Conservation (phyloP, 495 filamentous ascomycete species). For the Hypoxylon subgilvum region DNA sequence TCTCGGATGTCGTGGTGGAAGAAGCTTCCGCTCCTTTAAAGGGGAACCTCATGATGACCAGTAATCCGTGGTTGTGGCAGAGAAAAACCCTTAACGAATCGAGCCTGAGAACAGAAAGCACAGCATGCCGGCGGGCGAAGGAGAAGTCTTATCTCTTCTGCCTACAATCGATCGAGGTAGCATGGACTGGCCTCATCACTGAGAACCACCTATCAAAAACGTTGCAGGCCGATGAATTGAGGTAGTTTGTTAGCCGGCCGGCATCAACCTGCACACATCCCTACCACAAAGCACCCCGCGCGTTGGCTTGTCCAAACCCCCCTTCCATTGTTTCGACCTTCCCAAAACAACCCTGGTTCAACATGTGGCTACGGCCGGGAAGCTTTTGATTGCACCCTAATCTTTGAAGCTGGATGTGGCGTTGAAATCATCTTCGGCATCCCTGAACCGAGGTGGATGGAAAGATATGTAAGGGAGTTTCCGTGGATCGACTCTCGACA, state of each 20-base stretch:
- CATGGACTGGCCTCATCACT: conserved; percentile 2
- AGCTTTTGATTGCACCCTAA: conserved; percentile 8
- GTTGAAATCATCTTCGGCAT: conserved; percentile 19
- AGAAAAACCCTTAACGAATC: not conserved
- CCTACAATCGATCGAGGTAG: not conserved
- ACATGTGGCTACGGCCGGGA: conserved; percentile 11
- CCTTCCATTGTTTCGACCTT: conserved; percentile 26
- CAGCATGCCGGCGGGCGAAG: conserved; percentile 5
- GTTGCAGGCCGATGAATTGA: conserved; percentile 7
- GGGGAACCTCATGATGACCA: conserved; percentile 25
- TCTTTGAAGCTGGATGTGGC: conserved; percentile 16
- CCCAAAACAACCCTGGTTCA: conserved; percentile 16
- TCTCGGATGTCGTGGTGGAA: conserved; percentile 16
- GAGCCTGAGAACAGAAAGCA: not conserved
- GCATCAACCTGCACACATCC: conserved; percentile 8
- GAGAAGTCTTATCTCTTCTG: conserved; percentile 26
- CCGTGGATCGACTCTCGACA: not conserved
- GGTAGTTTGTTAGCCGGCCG: conserved; percentile 4
- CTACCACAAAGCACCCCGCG: conserved; percentile 4
- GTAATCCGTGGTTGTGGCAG: not conserved
- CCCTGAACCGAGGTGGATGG: not conserved
- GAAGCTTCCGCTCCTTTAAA: conserved; percentile 15
- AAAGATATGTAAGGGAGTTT: conserved; percentile 1
- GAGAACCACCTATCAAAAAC: conserved; percentile 18
- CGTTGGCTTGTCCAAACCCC: not conserved